Percentiles rank a stretch among this genome's conserved stretches.
Conservation (phyloP, 192 early-diverging fungal genomes). For the Coemansia sp. region DNA sequence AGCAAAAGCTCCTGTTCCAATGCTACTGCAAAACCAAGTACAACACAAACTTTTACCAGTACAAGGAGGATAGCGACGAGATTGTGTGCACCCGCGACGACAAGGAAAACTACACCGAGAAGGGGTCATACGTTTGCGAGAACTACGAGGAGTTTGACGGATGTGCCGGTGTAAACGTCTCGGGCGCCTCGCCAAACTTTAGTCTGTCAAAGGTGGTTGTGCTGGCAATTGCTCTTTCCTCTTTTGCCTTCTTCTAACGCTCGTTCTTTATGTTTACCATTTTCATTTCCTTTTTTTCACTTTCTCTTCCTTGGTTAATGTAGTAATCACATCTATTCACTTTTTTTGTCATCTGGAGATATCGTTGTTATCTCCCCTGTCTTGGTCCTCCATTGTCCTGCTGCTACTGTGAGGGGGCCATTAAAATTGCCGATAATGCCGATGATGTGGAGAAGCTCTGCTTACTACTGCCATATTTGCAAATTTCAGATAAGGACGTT, state of each 20-base stretch:
- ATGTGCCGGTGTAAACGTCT: constrained; percentile 40
- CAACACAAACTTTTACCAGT: constrained; percentile 45
- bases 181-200: constrained; percentile 13
- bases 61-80: constrained; percentile 14
- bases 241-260: constrained; percentile 21
- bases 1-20: constrained; percentile 42
- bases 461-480: too few relatives aligned
- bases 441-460: too few relatives aligned
- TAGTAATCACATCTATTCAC: background rate
- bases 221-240: constrained; percentile 32
- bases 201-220: constrained; percentile 38
- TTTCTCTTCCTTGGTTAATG: background rate
- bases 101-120: constrained; percentile 20
- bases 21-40: constrained; percentile 53
- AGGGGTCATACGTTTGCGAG: constrained; percentile 35
- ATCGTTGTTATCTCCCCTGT: too few relatives aligned
- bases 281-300: constrained; percentile 8
- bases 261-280: background rate
- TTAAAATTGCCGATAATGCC: too few relatives aligned
- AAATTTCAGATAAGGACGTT: background rate
- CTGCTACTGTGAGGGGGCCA: too few relatives aligned
- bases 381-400: too few relatives aligned
- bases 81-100: constrained; percentile 47
- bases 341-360: background rate
- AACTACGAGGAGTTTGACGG: constrained; percentile 41